Base-by-base conservation (phyloP, 176 grass and related monocot species). In the Eremochloa ophiuroides region DNA sequence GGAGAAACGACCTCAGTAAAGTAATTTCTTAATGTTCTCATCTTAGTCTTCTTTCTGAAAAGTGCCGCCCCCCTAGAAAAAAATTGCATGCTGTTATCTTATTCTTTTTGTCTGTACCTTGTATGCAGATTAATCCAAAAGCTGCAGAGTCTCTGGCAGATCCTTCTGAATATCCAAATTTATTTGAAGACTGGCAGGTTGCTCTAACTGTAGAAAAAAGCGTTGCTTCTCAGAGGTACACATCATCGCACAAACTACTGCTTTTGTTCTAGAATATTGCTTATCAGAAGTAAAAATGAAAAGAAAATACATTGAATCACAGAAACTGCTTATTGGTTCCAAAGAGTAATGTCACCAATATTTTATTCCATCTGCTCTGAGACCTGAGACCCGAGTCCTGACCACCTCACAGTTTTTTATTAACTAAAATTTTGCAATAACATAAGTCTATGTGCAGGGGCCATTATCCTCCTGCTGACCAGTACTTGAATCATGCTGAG, bases 101-200 rank as follows among this genome's bases (percentile, higher is more conserved):
- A 73, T 71, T 77, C 5, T 51, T 10, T 48, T 84, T 34, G 34
- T 55, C 4, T 82, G 38, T 67, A 58, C 33, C 34, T 80, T 88
- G 11, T 81, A 43, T 82, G 39, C 68, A 98, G 96, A 84, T 95
- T 50, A 98, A 95, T 79, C 86, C 87, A 59, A 98, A 98, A 91
- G 96, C 96, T 82, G 93, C 96, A 6, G 96, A 98, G 64, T 95
- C 96, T 88, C 82, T 98, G 31, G 96, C 96, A 85, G 96, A 98
- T 88, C 96, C 96, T 79, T 80, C 84, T 29, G 96, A 98, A 77
- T 98, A 95, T 71, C 93, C 96, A 77, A 98, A 93, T 91, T 83
- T 98, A 83, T 98, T 98, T 77, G 93, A 93, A 8, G 91, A 98
- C 39, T 98, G 96, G 96, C 93, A 98, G 30, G 79, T 93, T 87